Evolutionary conservation across 306 rosid genomes (phyloP).

Genomic region (Calophaca sinica): DNA sequence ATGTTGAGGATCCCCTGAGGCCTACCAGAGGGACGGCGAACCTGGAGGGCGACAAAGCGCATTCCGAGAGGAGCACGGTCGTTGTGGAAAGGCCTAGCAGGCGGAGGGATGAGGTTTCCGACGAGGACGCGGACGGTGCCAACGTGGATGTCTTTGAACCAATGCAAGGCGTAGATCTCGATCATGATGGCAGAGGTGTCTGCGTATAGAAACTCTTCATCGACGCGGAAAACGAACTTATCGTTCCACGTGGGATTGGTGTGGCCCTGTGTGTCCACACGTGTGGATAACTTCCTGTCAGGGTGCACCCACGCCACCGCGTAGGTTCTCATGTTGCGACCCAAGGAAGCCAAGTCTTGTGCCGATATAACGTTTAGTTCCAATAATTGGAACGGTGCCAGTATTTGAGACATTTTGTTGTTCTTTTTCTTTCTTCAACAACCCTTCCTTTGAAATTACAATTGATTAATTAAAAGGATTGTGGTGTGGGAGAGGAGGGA

Average conservation of each 20-base stretch:
- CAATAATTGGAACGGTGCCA: conserved; percentile 71
- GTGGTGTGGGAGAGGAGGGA: no score
- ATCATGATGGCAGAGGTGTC: conserved; percentile 84
- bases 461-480: no score
- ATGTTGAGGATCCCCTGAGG: conserved; percentile 92
- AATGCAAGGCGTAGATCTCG: conserved; percentile 84
- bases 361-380: conserved; percentile 83
- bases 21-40: conserved; percentile 74
- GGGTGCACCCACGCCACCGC: conserved; percentile 86
- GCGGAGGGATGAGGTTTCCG: conserved; percentile 65
- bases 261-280: conserved; percentile 78
- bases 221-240: conserved; percentile 86
- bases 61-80: conserved; percentile 59
- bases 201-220: conserved; percentile 65
- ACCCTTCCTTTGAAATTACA: no score
- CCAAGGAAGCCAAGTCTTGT: conserved; percentile 68
- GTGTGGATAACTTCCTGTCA: conserved; percentile 77
- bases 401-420: conserved; percentile 53
- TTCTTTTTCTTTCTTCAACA: no score
- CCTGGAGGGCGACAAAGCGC: conserved; percentile 89
- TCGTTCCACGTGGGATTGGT: conserved; percentile 91
- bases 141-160: conserved; percentile 85
- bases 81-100: conserved; percentile 36
- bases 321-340: conserved; percentile 79
- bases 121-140: conserved; percentile 85